These are phyloP conservation scores for Lactarius hengduanensis DNA, from an alignment of 768 basidiomycete genomes.

Conservation along the genomic window DNA sequence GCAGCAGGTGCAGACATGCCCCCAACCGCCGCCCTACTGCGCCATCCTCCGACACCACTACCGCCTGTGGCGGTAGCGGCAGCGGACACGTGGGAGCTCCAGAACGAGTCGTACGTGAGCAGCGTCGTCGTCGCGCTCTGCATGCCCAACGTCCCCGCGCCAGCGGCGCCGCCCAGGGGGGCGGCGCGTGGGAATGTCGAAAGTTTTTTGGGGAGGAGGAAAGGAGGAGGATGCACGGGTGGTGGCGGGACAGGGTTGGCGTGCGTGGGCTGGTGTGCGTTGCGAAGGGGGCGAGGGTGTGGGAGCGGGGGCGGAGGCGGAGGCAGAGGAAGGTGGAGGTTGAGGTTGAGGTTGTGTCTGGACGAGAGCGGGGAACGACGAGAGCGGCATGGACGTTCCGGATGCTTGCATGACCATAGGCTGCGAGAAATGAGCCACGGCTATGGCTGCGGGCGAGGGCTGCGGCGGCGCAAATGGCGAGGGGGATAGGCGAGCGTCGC, in stretches of 20 bases:
- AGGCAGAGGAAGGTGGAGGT: neutral
- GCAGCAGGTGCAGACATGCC: neutral
- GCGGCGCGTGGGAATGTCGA: slow-evolving; percentile 29
- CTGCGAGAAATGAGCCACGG: slow-evolving; percentile 12
- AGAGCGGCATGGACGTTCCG: slow-evolving; percentile 2
- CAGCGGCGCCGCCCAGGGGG: neutral
- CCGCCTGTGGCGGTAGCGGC: neutral
- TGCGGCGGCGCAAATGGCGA: slow-evolving; percentile 21
- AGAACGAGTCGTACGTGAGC: slow-evolving; percentile 31
- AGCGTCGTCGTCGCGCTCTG: slow-evolving; percentile 8
- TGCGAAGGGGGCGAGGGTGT: neutral
- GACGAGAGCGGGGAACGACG: slow-evolving; percentile 11
- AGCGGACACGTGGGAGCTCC: slow-evolving; percentile 26
- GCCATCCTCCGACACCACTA: neutral
- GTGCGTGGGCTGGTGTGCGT: slow-evolving; percentile 3
- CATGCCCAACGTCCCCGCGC: neutral
- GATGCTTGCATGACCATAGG: neutral
- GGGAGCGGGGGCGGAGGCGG: neutral
- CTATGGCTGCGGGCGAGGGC: neutral
- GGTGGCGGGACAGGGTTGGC: neutral
- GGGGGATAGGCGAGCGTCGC: slow-evolving; percentile 17
- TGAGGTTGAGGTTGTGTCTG: slow-evolving; percentile 6
- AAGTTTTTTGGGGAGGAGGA: no score
- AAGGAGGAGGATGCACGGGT: neutral
- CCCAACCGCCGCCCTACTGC: neutral